phyloP scores from a whole-genome alignment of 768 basidiomycete species.

The Coprinopsis sp. region DNA sequence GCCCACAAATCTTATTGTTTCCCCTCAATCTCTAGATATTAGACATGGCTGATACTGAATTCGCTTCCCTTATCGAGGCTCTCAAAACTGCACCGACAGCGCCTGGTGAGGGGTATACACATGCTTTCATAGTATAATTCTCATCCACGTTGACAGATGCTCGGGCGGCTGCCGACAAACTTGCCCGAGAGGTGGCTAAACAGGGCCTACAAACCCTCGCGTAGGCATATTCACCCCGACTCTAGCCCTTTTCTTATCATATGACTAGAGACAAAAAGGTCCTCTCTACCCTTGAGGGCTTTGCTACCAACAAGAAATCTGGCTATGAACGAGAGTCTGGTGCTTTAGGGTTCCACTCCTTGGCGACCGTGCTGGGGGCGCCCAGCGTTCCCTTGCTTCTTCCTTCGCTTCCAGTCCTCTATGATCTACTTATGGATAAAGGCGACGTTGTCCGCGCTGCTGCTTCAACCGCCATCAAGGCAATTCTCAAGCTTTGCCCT shows the following conservation, averaged over 20 bases:
- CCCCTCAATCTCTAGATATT: slow-evolving; percentile 16
- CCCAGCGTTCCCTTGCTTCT: slow-evolving; percentile 71
- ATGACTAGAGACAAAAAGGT: slow-evolving; percentile 52
- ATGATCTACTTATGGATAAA: slow-evolving; percentile 89
- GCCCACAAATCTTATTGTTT: neutral
- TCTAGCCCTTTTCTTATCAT: neutral
- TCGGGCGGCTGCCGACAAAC: slow-evolving; percentile 75
- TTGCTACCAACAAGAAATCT: slow-evolving; percentile 80
- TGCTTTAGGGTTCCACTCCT: slow-evolving; percentile 73
- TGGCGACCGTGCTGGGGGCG: slow-evolving; percentile 66
- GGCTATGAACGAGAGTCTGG: slow-evolving; percentile 87
- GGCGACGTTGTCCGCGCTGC: slow-evolving; percentile 86
- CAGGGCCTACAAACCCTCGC: slow-evolving; percentile 55
- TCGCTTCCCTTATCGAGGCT: slow-evolving; percentile 28
- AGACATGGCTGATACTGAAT: slow-evolving; percentile 33
- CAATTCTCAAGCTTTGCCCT: slow-evolving; percentile 79
- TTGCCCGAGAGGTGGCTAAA: slow-evolving; percentile 69
- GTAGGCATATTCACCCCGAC: slow-evolving; percentile 32
- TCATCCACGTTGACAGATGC: slow-evolving; percentile 53
- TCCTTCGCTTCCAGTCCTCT: slow-evolving; percentile 68
- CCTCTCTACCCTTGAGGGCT: slow-evolving; percentile 58
- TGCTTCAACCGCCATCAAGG: slow-evolving; percentile 74
- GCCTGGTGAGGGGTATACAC: slow-evolving; percentile 36
- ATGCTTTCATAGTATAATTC: neutral
- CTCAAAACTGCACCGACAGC: slow-evolving; percentile 57